Base-by-base conservation (phyloP, 2,329 filamentous ascomycete species). In the Lecanicillium sp. region DNA sequence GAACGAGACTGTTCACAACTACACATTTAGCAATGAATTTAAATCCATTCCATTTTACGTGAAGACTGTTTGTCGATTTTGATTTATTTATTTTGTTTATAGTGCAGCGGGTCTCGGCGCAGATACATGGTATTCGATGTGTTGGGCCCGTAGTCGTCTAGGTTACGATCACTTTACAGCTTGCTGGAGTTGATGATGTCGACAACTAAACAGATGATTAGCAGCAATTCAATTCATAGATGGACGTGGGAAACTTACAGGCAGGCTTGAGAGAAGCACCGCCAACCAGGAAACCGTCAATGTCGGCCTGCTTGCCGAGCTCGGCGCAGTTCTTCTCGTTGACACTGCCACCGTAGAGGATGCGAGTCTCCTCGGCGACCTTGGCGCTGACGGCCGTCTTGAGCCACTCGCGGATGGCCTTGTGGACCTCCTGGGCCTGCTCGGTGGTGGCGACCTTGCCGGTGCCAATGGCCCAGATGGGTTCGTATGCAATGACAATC, bases 251-350 rank as follows among this genome's bases (percentile, higher is more conserved):
- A 14, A 37, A 77, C 85, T 78, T 73, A 89, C 85, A 96, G 57
- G 88, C 90, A 65, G 91, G 91, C 84, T 97, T 97, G 74, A 97
- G 81, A 68, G 87, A 93, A 65, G 91, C 91, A 70, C 91, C 91
- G 56, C 91, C 91, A 58, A 97, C 91, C 58, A 97, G 80, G 84
- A 97, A 97, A 51, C 93, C 93, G 70, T 98, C 93, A 68, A 98
- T 95, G 70, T 98, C 93, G 55, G 81, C 68, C 81, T 97, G 83
- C 78, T 90, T 91, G 67, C 86, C 83, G 61, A 98, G 80, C 56
- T 97, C 91, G 64, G 77, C 81, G 79, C 88, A 94, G 83, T 98
- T 98, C 86, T 96, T 96, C 79, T 95, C 93, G 67, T 79, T 94
- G 62, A 98, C 93, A 62, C 86, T 93, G 65, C 93, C 93, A 58